These are phyloP conservation scores for Diaporthe velutina DNA, from an alignment of 2,329 filamentous ascomycete species.

Conservation along the genomic window DNA sequence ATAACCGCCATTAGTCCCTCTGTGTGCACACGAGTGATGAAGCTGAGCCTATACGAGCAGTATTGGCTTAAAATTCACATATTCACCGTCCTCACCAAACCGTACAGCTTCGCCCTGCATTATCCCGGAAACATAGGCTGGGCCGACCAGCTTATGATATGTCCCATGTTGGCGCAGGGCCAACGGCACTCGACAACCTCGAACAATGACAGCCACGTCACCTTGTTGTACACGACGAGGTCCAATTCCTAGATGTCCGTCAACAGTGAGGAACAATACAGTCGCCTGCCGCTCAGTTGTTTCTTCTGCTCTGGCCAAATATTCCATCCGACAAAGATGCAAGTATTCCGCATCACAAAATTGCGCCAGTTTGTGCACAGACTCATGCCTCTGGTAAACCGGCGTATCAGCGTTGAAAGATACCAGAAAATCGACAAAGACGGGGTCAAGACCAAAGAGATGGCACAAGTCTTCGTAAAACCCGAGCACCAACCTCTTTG, in stretches of 20 bases:
- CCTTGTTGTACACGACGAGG: neutral
- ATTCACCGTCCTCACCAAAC: rapidly evolving
- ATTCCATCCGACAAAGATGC: neutral
- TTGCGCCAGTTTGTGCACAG: neutral
- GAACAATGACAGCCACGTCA: neutral
- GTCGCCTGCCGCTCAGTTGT: neutral
- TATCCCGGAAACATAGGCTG: neutral
- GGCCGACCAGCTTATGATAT: neutral
- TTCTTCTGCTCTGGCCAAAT: neutral
- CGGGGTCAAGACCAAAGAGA: neutral
- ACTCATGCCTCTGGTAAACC: neutral
- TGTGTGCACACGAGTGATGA: too few species aligned
- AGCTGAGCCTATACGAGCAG: neutral
- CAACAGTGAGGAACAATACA: neutral
- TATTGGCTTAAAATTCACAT: neutral
- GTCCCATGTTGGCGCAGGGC: neutral
- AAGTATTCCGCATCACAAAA: neutral
- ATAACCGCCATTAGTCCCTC: too few species aligned
- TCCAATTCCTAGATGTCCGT: neutral
- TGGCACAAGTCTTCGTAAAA: neutral
- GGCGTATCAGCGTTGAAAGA: too few species aligned
- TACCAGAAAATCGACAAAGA: neutral
- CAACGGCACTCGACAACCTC: neutral
- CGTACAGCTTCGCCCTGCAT: neutral
- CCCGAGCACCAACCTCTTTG: neutral